A percentile compares a stretch with the other conserved stretches of the same genome.
Evolutionary conservation across 768 basidiomycete genomes (phyloP).

Genomic region (Tricholoma sp.): DNA sequence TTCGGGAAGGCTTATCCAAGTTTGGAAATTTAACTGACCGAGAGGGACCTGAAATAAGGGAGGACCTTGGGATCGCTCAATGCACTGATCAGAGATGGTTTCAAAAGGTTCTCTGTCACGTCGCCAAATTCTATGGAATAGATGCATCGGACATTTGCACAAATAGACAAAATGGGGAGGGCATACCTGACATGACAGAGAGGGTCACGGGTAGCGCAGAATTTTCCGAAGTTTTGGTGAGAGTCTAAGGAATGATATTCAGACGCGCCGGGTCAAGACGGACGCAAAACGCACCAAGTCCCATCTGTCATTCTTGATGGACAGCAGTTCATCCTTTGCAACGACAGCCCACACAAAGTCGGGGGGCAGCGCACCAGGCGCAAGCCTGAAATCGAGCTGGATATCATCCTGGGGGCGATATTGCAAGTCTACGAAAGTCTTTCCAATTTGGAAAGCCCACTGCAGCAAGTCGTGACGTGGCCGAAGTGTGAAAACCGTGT

Average conservation of each 20-base stretch:
- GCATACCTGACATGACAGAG: slow-evolving; percentile 71
- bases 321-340: slow-evolving; percentile 69
- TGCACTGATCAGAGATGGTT: slow-evolving; percentile 48
- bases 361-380: slow-evolving; percentile 38
- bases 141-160: slow-evolving; percentile 4
- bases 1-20: slow-evolving; percentile 2
- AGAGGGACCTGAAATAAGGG: slow-evolving; percentile 81
- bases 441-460: slow-evolving; percentile 51
- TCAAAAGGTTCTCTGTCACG: slow-evolving; percentile 74
- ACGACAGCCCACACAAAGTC: slow-evolving; percentile 85
- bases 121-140: slow-evolving; percentile 68
- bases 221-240: slow-evolving; percentile 74
- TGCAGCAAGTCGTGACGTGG: slow-evolving; percentile 85
- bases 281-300: slow-evolving; percentile 63
- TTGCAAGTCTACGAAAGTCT: slow-evolving; percentile 71
- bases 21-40: slow-evolving; percentile 41
- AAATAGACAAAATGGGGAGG: background rate
- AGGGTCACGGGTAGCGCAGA: slow-evolving; percentile 52
- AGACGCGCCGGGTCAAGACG: background rate
- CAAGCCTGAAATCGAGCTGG: slow-evolving; percentile 75
- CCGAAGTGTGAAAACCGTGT: slow-evolving; percentile 70
- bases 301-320: slow-evolving; percentile 72
- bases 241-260: slow-evolving; percentile 48
- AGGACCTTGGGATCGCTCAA: slow-evolving; percentile 61
- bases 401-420: slow-evolving; percentile 67